Base-by-base conservation (phyloP, 2,329 filamentous ascomycete species). In the Cladobotryum mycophilum region DNA sequence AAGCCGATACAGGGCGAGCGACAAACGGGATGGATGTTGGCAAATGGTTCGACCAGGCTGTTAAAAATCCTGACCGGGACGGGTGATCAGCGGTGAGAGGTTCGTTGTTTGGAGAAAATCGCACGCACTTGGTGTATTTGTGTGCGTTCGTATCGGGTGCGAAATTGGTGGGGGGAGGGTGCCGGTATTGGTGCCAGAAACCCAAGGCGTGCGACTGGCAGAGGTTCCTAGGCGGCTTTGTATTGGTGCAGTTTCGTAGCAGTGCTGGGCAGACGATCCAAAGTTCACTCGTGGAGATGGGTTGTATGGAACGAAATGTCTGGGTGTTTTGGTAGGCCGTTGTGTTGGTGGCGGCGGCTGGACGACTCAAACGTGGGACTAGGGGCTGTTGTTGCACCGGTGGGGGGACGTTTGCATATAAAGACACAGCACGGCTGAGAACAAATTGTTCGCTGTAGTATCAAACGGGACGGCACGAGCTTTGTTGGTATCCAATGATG, bases 21-120 rank as follows among this genome's bases (percentile, higher is more conserved):
- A 30, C 25, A 30, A 30, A 8, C 36, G 25, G 6, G 33, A 35
- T 25, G 18, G 47, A 18, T 41, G 47, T 30, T 40, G 45, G 17
- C 36, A 38, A 48, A 47, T 25, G 7, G 30, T 12, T 36, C 25
- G 45, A 36, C 45, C 20, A 41, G 38, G 15, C 12, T 36, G 40
- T n/a, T n/a, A 36, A 34, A 48, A 42, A 40, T n/a, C 30, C 37
- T 41, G 37, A 41, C 47, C 41, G 41, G 33, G 48, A 53, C 48
- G 52, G 44, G 48, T 38, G 52, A 53, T 53, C 52, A 44, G 48
- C 52, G 52, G 52, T 53, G 52, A 53, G 48, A 44, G 45, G 52
- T 44, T 52, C 49, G 41, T 45, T 45, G 22, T 45, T 48, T 48
- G 49, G 49, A 47, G 49, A 48, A 48, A 30, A 30, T 30, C 25